Evolutionary conservation across 2,329 filamentous ascomycete species (phyloP).

Genomic region (Aspergillus novoparasiticus): DNA sequence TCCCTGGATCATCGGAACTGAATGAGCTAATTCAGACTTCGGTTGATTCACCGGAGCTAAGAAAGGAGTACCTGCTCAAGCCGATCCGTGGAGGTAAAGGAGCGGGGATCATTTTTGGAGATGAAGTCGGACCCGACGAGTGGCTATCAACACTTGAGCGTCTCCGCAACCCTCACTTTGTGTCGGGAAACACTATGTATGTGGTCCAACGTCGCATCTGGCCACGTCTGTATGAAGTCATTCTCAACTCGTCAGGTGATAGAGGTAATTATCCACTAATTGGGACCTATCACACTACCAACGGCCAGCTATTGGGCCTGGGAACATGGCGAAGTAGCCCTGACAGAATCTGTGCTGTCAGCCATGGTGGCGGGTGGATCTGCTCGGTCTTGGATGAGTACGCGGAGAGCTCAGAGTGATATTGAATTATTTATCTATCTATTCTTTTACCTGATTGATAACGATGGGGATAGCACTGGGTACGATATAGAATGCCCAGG

Average conservation of each 20-base stretch:
- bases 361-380: slow-evolving; percentile 21
- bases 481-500: too few species aligned
- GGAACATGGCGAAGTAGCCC: slow-evolving; percentile 30
- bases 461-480: too few species aligned
- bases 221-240: slow-evolving; percentile 24
- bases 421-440: not conserved
- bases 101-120: slow-evolving; percentile 29
- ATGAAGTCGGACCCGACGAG: slow-evolving; percentile 18
- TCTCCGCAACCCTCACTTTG: slow-evolving; percentile 14
- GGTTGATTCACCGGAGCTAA: slow-evolving; percentile 5
- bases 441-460: too few species aligned
- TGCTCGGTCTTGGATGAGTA: slow-evolving; percentile 16
- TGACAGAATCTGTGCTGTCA: slow-evolving; percentile 21
- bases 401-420: not conserved
- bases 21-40: slow-evolving; percentile 14
- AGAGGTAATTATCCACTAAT: slow-evolving; percentile 20
- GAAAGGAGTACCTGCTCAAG: slow-evolving; percentile 29
- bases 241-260: slow-evolving; percentile 11
- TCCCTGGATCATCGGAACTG: slow-evolving; percentile 30
- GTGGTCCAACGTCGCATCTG: slow-evolving; percentile 26
- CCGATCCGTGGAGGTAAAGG: slow-evolving; percentile 27
- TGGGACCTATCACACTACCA: slow-evolving; percentile 29
- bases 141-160: slow-evolving; percentile 25
- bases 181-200: slow-evolving; percentile 13
- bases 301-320: slow-evolving; percentile 28